phyloP scores from a whole-genome alignment of 2,329 filamentous ascomycete species.

The Talaromyces rugulosus region DNA sequence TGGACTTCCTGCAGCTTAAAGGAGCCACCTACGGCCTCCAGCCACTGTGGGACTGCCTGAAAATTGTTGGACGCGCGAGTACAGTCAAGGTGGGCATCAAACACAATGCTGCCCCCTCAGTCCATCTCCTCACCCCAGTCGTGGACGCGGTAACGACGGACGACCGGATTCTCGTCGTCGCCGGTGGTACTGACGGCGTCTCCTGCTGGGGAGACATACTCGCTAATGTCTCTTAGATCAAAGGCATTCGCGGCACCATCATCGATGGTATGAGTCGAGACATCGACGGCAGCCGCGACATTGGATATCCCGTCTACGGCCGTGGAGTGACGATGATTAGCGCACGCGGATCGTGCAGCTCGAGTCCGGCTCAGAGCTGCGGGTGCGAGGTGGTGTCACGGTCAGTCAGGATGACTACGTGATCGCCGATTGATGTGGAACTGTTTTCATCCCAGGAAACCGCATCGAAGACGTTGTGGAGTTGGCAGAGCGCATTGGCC shows the following conservation, averaged over 20 bases:
- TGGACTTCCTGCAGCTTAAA: neutral
- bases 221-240: constrained; percentile 16
- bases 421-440: neutral
- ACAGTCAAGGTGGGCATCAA: neutral
- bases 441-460: neutral
- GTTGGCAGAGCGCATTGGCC: neutral
- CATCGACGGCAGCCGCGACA: constrained; percentile 29
- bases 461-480: neutral
- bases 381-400: neutral
- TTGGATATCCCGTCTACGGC: constrained; percentile 31
- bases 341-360: constrained; percentile 27
- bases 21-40: neutral
- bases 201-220: neutral
- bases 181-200: neutral
- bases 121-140: neutral
- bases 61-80: neutral
- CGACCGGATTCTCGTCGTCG: neutral
- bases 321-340: constrained; percentile 30
- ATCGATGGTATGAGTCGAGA: constrained; percentile 32
- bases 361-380: constrained; percentile 25
- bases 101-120: neutral
- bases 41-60: neutral
- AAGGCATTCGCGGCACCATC: constrained; percentile 25
- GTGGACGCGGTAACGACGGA: neutral
- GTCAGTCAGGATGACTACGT: neutral